Base-by-base conservation (phyloP, 441 rosid species). In the Arabidopsis lyrata region DNA sequence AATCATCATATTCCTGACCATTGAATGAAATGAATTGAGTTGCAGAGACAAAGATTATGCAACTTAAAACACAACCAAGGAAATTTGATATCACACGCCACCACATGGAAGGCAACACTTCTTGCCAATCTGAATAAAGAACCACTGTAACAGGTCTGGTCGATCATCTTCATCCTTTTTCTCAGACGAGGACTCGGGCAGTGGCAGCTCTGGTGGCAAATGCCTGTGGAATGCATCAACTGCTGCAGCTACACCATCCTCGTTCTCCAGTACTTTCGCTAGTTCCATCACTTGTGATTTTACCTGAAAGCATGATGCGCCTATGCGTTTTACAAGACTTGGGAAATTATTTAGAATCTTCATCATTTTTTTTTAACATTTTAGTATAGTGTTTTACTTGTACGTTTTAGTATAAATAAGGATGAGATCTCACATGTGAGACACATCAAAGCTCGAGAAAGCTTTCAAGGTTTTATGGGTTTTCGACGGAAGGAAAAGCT, bases 171-270 rank as follows among this genome's bases (percentile, higher is more conserved):
- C 88, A 45, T 77, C 58, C 22, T 52, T 72, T 44, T 71, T 45
- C 15, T 81, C 88, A 4, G 79, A 78, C 0, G 81, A 66, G 14
- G 85, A 63, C 35, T 55, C 41, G 0, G 86, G 84, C 72, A 88
- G 24, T 32, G 99, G 98, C 65, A 93, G 68, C 81, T 87, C 90
- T 0, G 72, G 69, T 39, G 99, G 99, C 36, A 95, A 85, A 81
- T 95, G 97, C 69, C 87, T 79, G 74, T 95, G 98, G 81, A 95
- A 95, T 42, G 92, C 96, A 70, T 90, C 85, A 35, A 95, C 97
- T 5, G 99, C 97, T 29, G 87, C 87, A 0, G 88, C 95, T 48
- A 93, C 98, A 20, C 99, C 99, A 56, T 93, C 98, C 82, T 95
- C 99, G 12, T 87, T 95, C 83, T 87, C 97, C 57, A 95, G 86